A percentile compares a stretch with the other conserved stretches of the same genome.
Evolutionary conservation across 352 stramenopile genomes (phyloP).

Genomic region (Globisporangium echinulatum): DNA sequence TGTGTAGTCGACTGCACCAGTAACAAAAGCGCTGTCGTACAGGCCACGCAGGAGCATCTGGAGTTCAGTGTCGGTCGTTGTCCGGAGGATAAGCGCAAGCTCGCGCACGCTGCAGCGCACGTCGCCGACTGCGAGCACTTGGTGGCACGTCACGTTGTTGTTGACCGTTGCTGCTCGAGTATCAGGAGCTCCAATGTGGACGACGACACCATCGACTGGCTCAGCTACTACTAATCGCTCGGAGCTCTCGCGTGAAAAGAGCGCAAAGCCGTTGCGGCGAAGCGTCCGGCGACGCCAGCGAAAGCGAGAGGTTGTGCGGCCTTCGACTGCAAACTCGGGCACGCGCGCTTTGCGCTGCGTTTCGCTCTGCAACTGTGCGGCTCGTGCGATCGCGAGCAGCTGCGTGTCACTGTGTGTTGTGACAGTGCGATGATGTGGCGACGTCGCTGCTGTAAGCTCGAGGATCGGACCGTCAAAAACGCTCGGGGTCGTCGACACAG

Average conservation of each 20-base stretch:
- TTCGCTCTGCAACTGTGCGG: background rate
- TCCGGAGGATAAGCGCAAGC: slow-evolving; percentile 16
- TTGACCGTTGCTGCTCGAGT: too few relatives aligned
- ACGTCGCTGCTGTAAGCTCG: background rate
- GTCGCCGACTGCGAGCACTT: slow-evolving; percentile 13
- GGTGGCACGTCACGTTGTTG: background rate
- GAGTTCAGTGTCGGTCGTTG: slow-evolving; percentile 23
- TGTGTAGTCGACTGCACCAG: slow-evolving; percentile 31
- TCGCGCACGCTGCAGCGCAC: slow-evolving; percentile 14
- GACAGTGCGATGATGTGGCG: background rate
- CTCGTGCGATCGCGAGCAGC: background rate
- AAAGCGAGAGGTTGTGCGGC: background rate
- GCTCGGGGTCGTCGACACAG: background rate
- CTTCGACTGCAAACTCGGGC: background rate
- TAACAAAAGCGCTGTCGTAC: slow-evolving; percentile 41
- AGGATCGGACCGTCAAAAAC: background rate
- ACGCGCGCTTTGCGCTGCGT: background rate
- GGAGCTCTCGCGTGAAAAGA: slow-evolving; percentile 6
- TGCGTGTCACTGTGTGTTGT: background rate
- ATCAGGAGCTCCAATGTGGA: too few relatives aligned
- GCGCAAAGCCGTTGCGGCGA: slow-evolving; percentile 17
- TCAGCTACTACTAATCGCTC: background rate
- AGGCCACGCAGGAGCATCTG: slow-evolving; percentile 32
- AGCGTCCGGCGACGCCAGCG: background rate
- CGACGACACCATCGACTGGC: background rate